These are phyloP conservation scores for Clavispora fructus DNA, from an alignment of 805 yeast genomes.

Conservation along the genomic window DNA sequence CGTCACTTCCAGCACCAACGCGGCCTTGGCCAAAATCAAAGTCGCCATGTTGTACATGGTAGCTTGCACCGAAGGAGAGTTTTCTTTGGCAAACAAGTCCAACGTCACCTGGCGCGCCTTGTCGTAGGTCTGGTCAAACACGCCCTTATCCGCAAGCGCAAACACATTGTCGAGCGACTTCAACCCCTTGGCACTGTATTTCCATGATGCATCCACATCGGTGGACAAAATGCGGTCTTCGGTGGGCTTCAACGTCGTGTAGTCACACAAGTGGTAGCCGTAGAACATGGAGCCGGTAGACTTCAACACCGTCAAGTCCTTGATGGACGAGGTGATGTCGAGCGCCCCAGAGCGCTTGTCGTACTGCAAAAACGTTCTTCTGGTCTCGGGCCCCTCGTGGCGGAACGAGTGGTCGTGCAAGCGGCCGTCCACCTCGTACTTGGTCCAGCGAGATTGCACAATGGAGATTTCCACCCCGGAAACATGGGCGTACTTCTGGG, in stretches of 20 bases:
- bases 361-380: slow-evolving; percentile 52
- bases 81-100: slow-evolving; percentile 74
- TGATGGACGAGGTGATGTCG: slow-evolving; percentile 60
- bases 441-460: slow-evolving; percentile 74
- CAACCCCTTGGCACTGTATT: slow-evolving; percentile 43
- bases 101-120: slow-evolving; percentile 65
- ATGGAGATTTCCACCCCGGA: slow-evolving; percentile 64
- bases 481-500: slow-evolving; percentile 71
- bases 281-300: slow-evolving; percentile 91
- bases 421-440: slow-evolving; percentile 68
- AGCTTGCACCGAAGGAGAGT: slow-evolving; percentile 93
- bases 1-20: slow-evolving; percentile 57
- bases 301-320: slow-evolving; percentile 79
- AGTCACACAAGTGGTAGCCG: slow-evolving; percentile 81
- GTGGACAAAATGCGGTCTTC: slow-evolving; percentile 83
- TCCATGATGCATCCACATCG: slow-evolving; percentile 73
- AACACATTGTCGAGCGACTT: slow-evolving; percentile 43
- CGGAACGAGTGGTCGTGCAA: slow-evolving; percentile 78
- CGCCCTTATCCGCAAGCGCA: slow-evolving; percentile 50
- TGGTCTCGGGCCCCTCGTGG: slow-evolving; percentile 79
- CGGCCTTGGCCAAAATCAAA: slow-evolving; percentile 56
- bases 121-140: slow-evolving; percentile 62
- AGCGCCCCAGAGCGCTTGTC: slow-evolving; percentile 47
- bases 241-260: slow-evolving; percentile 81
- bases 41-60: slow-evolving; percentile 92